Evolutionary conservation across 2,329 filamentous ascomycete species (phyloP), one percentile per base, ranked within the genome.

Genomic region (Ascosphaera apis): DNA sequence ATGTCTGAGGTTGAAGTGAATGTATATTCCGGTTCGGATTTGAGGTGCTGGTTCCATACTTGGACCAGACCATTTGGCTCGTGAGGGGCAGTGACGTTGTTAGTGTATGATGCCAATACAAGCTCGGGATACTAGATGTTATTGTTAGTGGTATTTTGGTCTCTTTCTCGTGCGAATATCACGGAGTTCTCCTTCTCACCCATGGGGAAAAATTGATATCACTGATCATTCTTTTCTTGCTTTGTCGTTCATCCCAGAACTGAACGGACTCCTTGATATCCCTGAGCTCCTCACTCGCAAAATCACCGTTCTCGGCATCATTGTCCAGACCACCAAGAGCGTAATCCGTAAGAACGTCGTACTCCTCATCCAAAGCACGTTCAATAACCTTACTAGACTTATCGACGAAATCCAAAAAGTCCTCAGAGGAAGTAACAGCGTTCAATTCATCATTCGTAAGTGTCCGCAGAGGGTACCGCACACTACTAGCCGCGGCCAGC

Each of bases 1-100:
- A 98, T 82, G 55, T 98, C 88, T 32, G 84, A 93, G 41, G 91
- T 86, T 7, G 86, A 84, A 48, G 92, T 84, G 54, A 98, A 93
- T 39, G 91, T 76, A 56, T 92, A 95, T 62, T 98, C 88, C 1
- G 88, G 83, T 19, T 88, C 73, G 45, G 88, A 81, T 47, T 91
- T 84, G 53, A 95, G 75, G 54, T 95, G 84, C 49, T 83, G 67
- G 51, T 93, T 98, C 91, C 91, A 98, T 23, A 98, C 76, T 53
- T 93, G 84, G 21, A 98, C 76, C 31, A 98, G 67, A 17, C 88
- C 88, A 49, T 91, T 81, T 8, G 84, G 83, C 45, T 93, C 84
- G 49, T 92, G 82, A 19, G 86, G 86, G 13, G 88, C 84, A 5
- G 86, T 80, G 3, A 86, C 82, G 51, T 93, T 93, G 59, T 95